Percentiles rank a stretch among this genome's conserved stretches.
Conservation (phyloP, 2,329 filamentous ascomycete species). For the Paraconiothyrium sp. region DNA sequence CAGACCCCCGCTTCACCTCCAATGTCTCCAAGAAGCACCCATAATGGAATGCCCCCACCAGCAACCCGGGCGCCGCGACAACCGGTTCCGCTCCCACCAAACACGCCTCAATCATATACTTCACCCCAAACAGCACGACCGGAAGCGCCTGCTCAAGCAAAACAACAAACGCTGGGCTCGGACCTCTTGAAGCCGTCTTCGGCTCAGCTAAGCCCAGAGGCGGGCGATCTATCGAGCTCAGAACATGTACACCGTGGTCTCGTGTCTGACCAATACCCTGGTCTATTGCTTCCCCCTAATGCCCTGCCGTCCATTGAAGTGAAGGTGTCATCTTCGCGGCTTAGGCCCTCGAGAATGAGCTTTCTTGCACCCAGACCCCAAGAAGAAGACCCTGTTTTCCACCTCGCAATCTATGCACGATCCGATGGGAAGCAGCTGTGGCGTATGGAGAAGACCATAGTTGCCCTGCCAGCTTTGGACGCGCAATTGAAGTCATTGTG, state of each 20-base stretch:
- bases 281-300: slow-evolving; percentile 85
- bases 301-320: slow-evolving; percentile 86
- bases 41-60: slow-evolving; percentile 62
- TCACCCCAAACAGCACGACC: slow-evolving; percentile 57
- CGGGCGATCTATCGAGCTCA: slow-evolving; percentile 46
- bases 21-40: slow-evolving; percentile 67
- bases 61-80: slow-evolving; percentile 79
- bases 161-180: slow-evolving; percentile 29
- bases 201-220: slow-evolving; percentile 45
- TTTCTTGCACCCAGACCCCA: slow-evolving; percentile 79
- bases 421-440: slow-evolving; percentile 82
- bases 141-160: slow-evolving; percentile 44
- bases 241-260: slow-evolving; percentile 77
- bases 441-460: slow-evolving; percentile 92
- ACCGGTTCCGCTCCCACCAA: slow-evolving; percentile 75
- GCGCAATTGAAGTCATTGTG: slow-evolving; percentile 78
- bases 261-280: slow-evolving; percentile 85
- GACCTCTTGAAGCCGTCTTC: slow-evolving; percentile 42
- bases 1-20: slow-evolving; percentile 70
- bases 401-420: slow-evolving; percentile 83
- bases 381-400: slow-evolving; percentile 95
- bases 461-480: slow-evolving; percentile 83
- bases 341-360: slow-evolving; percentile 90
- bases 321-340: slow-evolving; percentile 90
- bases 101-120: slow-evolving; percentile 71